A percentile compares a stretch with the other conserved stretches of the same genome.
These are phyloP conservation scores for Leishmania mexicana DNA, from an alignment of 208 protist species.

Conservation along the genomic window DNA sequence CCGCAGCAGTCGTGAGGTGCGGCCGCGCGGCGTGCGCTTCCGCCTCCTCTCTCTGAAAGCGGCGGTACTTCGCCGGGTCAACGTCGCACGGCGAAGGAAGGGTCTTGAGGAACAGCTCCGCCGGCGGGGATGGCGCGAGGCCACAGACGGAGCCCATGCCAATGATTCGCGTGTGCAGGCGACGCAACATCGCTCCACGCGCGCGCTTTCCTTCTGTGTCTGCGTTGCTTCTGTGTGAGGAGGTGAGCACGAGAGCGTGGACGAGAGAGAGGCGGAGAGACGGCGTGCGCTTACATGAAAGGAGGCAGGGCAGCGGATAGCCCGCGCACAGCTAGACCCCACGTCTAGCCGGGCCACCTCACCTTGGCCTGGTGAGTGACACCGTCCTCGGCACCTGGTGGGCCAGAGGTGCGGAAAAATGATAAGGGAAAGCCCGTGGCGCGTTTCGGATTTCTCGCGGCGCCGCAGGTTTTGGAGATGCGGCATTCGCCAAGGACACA, in stretches of 20 bases:
- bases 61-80: constrained; percentile 51
- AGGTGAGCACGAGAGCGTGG: not conserved
- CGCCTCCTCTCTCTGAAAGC: constrained; percentile 65
- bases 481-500: not conserved
- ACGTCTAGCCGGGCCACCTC: not conserved
- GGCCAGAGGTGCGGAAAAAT: not conserved
- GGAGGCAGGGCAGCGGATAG: not conserved
- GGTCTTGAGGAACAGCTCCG: constrained; percentile 77
- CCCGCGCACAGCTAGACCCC: not conserved
- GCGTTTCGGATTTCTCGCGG: not conserved
- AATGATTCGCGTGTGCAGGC: constrained; percentile 75
- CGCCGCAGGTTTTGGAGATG: not conserved
- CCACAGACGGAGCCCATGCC: constrained; percentile 75
- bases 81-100: constrained; percentile 70
- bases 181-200: constrained; percentile 45
- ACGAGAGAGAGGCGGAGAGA: not conserved
- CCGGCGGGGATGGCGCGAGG: constrained; percentile 47
- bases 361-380: not conserved
- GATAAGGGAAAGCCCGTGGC: not conserved
- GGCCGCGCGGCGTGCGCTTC: not conserved
- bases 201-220: not conserved
- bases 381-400: not conserved
- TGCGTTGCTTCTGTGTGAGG: not conserved
- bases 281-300: not conserved
- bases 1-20: not conserved